phyloP scores from a whole-genome alignment of 805 yeast species.

The Kazachstania viticola region DNA sequence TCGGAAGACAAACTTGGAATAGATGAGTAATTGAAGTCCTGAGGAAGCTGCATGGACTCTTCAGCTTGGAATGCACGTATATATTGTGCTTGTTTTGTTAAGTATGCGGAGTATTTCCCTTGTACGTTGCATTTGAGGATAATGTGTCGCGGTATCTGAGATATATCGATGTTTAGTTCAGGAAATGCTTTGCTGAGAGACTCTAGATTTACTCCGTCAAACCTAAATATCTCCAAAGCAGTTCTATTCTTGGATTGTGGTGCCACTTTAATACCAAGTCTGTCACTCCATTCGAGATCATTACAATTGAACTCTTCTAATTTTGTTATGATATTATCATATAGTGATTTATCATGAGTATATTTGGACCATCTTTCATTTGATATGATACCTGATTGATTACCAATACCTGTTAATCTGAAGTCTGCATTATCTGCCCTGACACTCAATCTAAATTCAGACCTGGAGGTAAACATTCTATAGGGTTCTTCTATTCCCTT shows the following conservation, averaged over 20 bases:
- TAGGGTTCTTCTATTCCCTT: constrained; percentile 97
- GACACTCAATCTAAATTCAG: constrained; percentile 83
- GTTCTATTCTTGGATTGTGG: constrained; percentile 41
- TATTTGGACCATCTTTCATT: constrained; percentile 44
- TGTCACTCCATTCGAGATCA: constrained; percentile 52
- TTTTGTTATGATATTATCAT: constrained; percentile 34
- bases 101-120: constrained; percentile 72
- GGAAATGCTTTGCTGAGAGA: constrained; percentile 26
- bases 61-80: constrained; percentile 74
- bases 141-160: constrained; percentile 33
- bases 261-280: constrained; percentile 38
- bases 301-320: constrained; percentile 37
- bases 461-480: constrained; percentile 93
- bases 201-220: constrained; percentile 32
- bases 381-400: constrained; percentile 52
- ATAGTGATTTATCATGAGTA: constrained; percentile 32
- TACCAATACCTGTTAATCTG: constrained; percentile 64
- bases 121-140: constrained; percentile 59
- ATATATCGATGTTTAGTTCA: constrained; percentile 22
- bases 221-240: constrained; percentile 65
- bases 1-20: constrained; percentile 64
- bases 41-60: constrained; percentile 65
- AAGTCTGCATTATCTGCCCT: constrained; percentile 91
- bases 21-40: constrained; percentile 46
- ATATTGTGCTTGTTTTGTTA: constrained; percentile 58